These are phyloP conservation scores for Arabidopsis suecica DNA, from an alignment of 345 rosid species.

Conservation along the genomic window DNA sequence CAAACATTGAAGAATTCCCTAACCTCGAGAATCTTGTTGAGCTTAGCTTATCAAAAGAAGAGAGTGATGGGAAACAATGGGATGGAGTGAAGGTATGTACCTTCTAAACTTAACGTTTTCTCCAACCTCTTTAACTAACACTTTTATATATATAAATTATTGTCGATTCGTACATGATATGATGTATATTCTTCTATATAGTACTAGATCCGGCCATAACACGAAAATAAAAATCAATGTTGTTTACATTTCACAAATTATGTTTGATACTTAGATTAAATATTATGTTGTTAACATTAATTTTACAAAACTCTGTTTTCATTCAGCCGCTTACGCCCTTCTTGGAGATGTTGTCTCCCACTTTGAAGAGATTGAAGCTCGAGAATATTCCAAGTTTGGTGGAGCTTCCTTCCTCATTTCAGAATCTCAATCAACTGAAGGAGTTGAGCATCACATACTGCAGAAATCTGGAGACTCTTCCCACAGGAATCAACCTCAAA, in stretches of 20 bases:
- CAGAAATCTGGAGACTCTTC: background rate
- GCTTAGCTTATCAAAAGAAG: background rate
- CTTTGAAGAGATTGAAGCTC: background rate
- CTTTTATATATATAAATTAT: too few relatives aligned
- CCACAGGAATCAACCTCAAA: background rate
- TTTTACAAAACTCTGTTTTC: background rate
- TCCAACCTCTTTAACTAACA: too few relatives aligned
- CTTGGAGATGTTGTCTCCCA: background rate
- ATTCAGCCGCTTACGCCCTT: background rate
- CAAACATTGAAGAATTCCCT: conserved; percentile 14
- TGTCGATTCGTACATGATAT: too few relatives aligned
- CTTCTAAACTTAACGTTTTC: background rate
- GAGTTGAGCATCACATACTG: background rate
- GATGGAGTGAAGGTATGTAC: conserved; percentile 13
- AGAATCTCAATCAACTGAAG: background rate
- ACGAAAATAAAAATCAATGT: too few relatives aligned
- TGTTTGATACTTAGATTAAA: too few relatives aligned
- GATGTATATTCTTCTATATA: too few relatives aligned
- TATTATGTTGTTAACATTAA: too few relatives aligned
- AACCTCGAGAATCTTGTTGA: background rate
- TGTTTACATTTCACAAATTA: too few relatives aligned
- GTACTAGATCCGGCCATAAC: too few relatives aligned
- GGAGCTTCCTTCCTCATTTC: background rate
- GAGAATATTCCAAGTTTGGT: background rate
- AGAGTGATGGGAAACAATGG: conserved; percentile 26